Conservation (phyloP, 208 protist genomes). For the Acanthamoeba royreba region DNA sequence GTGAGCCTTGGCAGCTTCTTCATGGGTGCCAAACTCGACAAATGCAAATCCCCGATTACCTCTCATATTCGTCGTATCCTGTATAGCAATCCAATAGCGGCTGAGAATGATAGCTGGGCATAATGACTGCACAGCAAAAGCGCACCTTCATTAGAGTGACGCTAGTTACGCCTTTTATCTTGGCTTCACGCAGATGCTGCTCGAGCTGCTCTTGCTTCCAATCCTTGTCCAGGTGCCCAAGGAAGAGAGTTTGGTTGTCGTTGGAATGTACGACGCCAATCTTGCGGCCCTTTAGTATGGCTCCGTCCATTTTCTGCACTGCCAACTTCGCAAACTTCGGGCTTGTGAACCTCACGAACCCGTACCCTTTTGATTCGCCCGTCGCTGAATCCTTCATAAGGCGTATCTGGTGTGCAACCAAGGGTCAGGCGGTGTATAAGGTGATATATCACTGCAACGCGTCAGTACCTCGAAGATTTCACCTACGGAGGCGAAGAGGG, state of each 20-base stretch:
- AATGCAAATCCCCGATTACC: not conserved
- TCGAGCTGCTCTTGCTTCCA: not conserved
- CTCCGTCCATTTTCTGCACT: not conserved
- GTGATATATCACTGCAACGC: not conserved
- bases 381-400: not conserved
- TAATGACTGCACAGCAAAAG: too few relatives aligned
- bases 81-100: not conserved
- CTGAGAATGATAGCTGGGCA: too few relatives aligned
- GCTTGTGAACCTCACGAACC: not conserved
- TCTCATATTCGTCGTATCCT: not conserved
- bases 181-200: not conserved
- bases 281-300: not conserved
- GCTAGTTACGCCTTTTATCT: not conserved
- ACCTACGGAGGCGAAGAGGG: not conserved
- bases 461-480: not conserved
- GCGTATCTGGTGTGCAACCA: not conserved
- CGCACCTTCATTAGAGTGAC: not conserved
- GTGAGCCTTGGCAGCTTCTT: constrained; percentile 1
- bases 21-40: not conserved
- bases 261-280: not conserved
- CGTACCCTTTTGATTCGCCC: not conserved
- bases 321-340: not conserved
- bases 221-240: constrained; percentile 10
- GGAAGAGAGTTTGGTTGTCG: constrained; percentile 7
- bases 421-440: not conserved